A percentile compares a stretch with the other conserved stretches of the same genome.
phyloP scores from a whole-genome alignment of 176 grass and related monocot species.

The Ananas comosus region DNA sequence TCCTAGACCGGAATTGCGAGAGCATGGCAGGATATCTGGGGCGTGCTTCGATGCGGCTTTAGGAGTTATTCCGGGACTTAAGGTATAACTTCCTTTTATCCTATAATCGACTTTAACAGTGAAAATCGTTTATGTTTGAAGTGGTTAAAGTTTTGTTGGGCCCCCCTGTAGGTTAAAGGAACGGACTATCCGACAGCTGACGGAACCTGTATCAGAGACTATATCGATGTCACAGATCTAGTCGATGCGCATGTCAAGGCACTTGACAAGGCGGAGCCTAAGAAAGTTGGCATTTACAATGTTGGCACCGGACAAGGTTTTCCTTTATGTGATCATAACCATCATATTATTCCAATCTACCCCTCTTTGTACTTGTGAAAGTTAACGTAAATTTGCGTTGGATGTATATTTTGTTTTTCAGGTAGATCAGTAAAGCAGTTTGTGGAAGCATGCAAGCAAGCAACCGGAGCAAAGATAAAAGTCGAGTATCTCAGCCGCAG shows the following conservation, averaged over 20 bases:
- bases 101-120: not conserved
- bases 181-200: slow-evolving; percentile 58
- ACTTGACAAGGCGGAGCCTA: slow-evolving; percentile 60
- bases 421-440: slow-evolving; percentile 97
- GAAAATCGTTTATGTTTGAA: not conserved
- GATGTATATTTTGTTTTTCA: slow-evolving; percentile 26
- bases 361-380: not conserved
- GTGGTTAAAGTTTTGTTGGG: not conserved
- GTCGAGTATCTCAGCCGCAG: slow-evolving; percentile 57
- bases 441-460: slow-evolving; percentile 77
- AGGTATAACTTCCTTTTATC: slow-evolving; percentile 33
- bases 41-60: slow-evolving; percentile 83
- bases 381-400: not conserved
- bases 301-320: slow-evolving; percentile 84
- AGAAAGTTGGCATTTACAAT: slow-evolving; percentile 95
- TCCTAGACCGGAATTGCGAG: slow-evolving; percentile 79
- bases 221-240: slow-evolving; percentile 98
- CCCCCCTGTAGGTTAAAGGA: slow-evolving; percentile 52
- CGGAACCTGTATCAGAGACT: slow-evolving; percentile 87
- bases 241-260: slow-evolving; percentile 99
- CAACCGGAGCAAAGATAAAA: slow-evolving; percentile 74
- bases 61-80: slow-evolving; percentile 63
- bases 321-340: not conserved
- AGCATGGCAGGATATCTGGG: slow-evolving; percentile 85
- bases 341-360: not conserved